Evolutionary conservation across 2,329 filamentous ascomycete species (phyloP), one percentile per base, ranked within the genome.

Genomic region (Uncinocarpus reesii): DNA sequence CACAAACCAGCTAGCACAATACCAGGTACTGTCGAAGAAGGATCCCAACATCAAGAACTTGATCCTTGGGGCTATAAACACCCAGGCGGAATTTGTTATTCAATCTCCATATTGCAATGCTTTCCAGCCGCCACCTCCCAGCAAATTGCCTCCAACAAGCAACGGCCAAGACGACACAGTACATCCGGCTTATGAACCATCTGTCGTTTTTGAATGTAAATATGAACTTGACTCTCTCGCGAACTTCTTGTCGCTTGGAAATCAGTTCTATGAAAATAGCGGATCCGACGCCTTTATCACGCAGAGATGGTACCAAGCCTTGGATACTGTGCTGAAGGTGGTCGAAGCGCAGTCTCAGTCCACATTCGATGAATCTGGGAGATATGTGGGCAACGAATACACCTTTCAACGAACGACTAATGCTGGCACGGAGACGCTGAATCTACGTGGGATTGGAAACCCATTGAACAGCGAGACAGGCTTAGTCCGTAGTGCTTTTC

Each of bases 161-260:
- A 95, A 90, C 59, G 86, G 86, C 2, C 86, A 95, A 62, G 77
- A 83, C 16, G 92, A 98, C 60, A 67, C 63, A 7, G 92, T 98
- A 0, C 87, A 95, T 58, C 92, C 92, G 0, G 73, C 75, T 0
- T 96, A 94, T 62, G 88, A 96, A 60, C 83, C 83, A 0, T 78
- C 75, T 0, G 78, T 81, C 42, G 92, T 98, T 2, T 98, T 95
- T 56, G 92, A 98, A 67, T 98, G 92, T 78, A 98, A 98, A 68
- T 98, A 96, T 67, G 92, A 98, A 70, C 80, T 98, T 18, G 92
- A 98, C 68, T 95, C 89, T 7, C 74, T 98, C 0, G 92, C 89
- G 0, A 83, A 93, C 61, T 98, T 98, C 64, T 75, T 98, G 4
- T 80, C 84, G 0, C 70, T 98, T 1, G 79, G 76, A 15, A 95